These are phyloP conservation scores for Fusarium torreyae DNA, from an alignment of 2,329 filamentous ascomycete species.

Conservation along the genomic window DNA sequence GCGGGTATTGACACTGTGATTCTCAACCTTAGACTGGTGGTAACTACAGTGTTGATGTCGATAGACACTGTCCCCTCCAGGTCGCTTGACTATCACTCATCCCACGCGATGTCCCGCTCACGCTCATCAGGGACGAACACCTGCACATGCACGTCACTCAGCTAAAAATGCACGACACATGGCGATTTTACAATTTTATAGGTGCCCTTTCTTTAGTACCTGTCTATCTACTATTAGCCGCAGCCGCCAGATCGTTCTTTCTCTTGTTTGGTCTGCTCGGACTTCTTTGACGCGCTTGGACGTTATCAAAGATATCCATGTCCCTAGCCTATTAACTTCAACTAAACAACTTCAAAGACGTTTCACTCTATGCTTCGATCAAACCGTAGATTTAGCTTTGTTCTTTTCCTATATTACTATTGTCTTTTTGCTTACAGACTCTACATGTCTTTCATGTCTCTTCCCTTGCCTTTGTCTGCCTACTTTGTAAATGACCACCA, in stretches of 20 bases:
- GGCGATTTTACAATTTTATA: slow-evolving; percentile 23
- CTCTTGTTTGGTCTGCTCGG: background rate
- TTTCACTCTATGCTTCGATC: background rate
- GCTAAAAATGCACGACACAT: slow-evolving; percentile 43
- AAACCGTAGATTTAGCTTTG: background rate
- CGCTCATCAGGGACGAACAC: slow-evolving; percentile 41
- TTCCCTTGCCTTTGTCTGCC: slow-evolving; percentile 20
- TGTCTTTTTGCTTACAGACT: background rate
- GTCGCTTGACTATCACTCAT: slow-evolving; percentile 43
- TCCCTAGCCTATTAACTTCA: slow-evolving; percentile 1
- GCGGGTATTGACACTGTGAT: background rate
- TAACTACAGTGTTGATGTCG: accelerated
- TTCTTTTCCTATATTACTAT: background rate
- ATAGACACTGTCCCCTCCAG: slow-evolving; percentile 25
- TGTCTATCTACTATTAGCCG: slow-evolving; percentile 15
- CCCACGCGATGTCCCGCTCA: slow-evolving; percentile 40
- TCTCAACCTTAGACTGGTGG: accelerated
- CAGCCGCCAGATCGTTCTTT: slow-evolving; percentile 12
- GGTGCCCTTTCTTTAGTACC: slow-evolving; percentile 21
- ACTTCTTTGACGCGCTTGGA: slow-evolving; percentile 28
- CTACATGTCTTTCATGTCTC: background rate
- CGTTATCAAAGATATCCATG: background rate
- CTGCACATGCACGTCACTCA: slow-evolving; percentile 45
- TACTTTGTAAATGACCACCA: slow-evolving; percentile 33
- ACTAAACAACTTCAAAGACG: slow-evolving; percentile 22